Conservation (phyloP, 2,329 filamentous ascomycete species). For the Fusarium duplospermum region DNA sequence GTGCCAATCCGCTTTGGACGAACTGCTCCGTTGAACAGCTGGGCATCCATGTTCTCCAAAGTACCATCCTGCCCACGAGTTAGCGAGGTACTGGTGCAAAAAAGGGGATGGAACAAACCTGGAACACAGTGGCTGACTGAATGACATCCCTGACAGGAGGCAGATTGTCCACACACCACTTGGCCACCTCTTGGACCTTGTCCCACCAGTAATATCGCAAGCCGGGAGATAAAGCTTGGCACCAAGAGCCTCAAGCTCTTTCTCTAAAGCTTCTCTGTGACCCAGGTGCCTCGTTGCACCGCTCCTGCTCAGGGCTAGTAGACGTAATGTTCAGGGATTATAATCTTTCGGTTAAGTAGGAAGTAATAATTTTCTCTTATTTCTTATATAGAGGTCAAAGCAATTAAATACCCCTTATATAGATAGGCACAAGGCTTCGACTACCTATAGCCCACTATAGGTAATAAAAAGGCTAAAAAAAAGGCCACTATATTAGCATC, state of each 20-base stretch:
- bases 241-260: background rate
- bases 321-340: no score
- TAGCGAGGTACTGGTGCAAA: background rate
- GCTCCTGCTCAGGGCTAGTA: background rate
- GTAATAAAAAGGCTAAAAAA: no score
- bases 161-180: background rate
- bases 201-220: background rate
- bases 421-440: no score
- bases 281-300: background rate
- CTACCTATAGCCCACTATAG: no score
- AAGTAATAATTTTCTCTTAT: no score
- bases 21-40: background rate
- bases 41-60: background rate
- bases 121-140: background rate
- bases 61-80: background rate
- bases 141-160: background rate
- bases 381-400: no score
- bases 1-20: background rate
- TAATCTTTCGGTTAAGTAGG: no score
- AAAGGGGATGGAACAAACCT: background rate
- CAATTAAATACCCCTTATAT: no score
- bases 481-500: no score
- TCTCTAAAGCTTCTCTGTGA: background rate
- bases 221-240: background rate
- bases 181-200: background rate